Conservation (phyloP, 2,329 filamentous ascomycete genomes). For the Sordariomycetes sp. region DNA sequence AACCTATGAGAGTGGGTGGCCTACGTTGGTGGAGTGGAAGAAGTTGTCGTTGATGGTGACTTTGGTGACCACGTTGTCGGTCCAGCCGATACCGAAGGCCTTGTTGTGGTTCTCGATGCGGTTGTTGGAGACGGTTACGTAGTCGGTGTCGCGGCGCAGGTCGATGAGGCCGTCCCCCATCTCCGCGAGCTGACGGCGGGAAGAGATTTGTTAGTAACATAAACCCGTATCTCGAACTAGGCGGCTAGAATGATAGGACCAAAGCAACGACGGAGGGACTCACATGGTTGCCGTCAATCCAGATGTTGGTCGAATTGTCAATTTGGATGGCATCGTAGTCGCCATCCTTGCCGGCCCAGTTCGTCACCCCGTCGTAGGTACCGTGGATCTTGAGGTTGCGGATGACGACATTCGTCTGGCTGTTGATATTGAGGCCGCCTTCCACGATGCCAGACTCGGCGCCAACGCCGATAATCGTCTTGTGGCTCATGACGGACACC, state of each 20-base stretch:
- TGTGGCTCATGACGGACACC: constrained; percentile 7
- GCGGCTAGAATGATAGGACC: too few relatives aligned
- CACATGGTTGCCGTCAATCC: constrained; percentile 7
- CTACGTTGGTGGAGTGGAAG: constrained; percentile 9
- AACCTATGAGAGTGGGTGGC: too few relatives aligned
- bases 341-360: neutral
- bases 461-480: constrained; percentile 12
- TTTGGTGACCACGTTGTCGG: constrained; percentile 8
- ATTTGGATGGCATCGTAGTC: constrained; percentile 9
- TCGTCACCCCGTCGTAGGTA: constrained; percentile 2
- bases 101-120: constrained; percentile 11
- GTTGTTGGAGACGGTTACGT: constrained; percentile 11
- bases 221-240: neutral
- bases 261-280: neutral
- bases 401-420: constrained; percentile 10
- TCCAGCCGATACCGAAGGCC: constrained; percentile 11
- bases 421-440: constrained; percentile 9
- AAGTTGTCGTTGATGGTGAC: constrained; percentile 10
- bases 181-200: constrained; percentile 11
- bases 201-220: constrained; percentile 6
- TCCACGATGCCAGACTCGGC: constrained; percentile 7
- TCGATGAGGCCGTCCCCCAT: constrained; percentile 9
- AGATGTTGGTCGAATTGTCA: constrained; percentile 9
- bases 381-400: constrained; percentile 10
- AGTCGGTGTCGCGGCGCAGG: constrained; percentile 9